phyloP scores from a whole-genome alignment of 73 alveolate genomes.

The Diophrys appendiculata region DNA sequence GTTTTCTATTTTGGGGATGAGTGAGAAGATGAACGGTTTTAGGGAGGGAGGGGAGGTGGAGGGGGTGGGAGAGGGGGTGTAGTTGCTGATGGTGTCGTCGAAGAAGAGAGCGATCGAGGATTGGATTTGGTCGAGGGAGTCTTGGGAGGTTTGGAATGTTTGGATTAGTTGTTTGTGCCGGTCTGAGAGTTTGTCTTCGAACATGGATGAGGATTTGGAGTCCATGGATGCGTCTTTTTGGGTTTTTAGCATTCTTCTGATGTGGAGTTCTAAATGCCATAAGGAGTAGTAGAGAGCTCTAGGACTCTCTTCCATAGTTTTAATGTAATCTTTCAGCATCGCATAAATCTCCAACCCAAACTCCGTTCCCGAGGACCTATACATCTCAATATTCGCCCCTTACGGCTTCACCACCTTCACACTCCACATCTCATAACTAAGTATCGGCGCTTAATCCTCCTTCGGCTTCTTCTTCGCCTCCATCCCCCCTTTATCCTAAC shows the following conservation, averaged over 20 bases:
- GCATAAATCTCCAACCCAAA: slow-evolving; percentile 22
- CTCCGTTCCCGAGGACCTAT: slow-evolving; percentile 27
- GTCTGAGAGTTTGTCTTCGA: neutral
- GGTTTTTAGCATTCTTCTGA: neutral
- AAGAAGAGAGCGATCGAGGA: slow-evolving; percentile 1
- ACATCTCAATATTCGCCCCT: slow-evolving; percentile 6
- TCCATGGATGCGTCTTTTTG: neutral
- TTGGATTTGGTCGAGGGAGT: neutral
- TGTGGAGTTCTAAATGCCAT: slow-evolving; percentile 31
- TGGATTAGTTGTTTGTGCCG: neutral
- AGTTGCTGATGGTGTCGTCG: neutral
- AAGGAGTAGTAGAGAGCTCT: slow-evolving; percentile 10
- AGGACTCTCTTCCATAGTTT: slow-evolving; percentile 32
- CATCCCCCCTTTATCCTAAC: slow-evolving; percentile 23
- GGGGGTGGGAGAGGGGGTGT: slow-evolving; percentile 6
- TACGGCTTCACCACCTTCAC: slow-evolving; percentile 27
- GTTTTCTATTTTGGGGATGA: slow-evolving; percentile 33
- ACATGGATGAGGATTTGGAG: neutral
- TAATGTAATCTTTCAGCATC: slow-evolving; percentile 8
- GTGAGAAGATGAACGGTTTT: slow-evolving; percentile 5
- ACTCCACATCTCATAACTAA: slow-evolving; percentile 18
- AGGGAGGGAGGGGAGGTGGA: neutral
- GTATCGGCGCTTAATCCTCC: neutral
- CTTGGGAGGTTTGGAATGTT: neutral
- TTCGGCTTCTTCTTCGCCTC: slow-evolving; percentile 26